Conservation (phyloP, 352 stramenopile genomes). For the Pythium sukuiense region DNA sequence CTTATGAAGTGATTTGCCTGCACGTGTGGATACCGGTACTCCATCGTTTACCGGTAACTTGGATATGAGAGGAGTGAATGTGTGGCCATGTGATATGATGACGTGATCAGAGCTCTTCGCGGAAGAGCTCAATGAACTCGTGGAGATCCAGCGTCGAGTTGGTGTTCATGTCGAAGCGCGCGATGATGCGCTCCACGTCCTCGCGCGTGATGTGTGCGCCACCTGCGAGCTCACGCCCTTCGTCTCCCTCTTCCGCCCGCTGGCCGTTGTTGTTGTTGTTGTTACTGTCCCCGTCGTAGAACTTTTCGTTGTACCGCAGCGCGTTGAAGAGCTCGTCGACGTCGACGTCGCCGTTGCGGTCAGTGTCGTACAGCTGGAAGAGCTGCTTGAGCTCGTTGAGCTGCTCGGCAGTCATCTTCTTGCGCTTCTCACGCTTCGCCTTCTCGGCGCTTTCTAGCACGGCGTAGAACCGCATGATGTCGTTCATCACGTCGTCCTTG, state of each 20-base stretch:
- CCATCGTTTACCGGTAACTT: no score
- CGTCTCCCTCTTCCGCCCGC: background rate
- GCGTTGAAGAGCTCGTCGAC: constrained; percentile 65
- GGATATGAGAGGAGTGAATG: background rate
- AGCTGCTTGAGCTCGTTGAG: constrained; percentile 60
- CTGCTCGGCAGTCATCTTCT: constrained; percentile 53
- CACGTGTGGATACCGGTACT: background rate
- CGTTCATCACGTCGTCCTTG: constrained; percentile 35
- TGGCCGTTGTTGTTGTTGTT: constrained; percentile 5
- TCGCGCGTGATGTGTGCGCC: constrained; percentile 40
- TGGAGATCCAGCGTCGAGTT: constrained; percentile 70
- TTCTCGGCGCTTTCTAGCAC: constrained; percentile 57
- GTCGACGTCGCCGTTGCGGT: constrained; percentile 72
- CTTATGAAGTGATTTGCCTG: background rate
- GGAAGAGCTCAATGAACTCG: constrained; percentile 83
- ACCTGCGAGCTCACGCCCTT: background rate
- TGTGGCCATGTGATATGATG: constrained; percentile 15
- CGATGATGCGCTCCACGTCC: constrained; percentile 71
- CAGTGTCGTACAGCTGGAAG: constrained; percentile 72
- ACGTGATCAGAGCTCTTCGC: constrained; percentile 51
- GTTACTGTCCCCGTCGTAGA: constrained; percentile 47
- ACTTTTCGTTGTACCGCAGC: constrained; percentile 68
- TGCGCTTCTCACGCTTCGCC: constrained; percentile 48
- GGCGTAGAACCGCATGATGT: constrained; percentile 58
- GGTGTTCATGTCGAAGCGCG: constrained; percentile 72